Conservation (phyloP, 305 asterid species). For the Petunia hybrid region DNA sequence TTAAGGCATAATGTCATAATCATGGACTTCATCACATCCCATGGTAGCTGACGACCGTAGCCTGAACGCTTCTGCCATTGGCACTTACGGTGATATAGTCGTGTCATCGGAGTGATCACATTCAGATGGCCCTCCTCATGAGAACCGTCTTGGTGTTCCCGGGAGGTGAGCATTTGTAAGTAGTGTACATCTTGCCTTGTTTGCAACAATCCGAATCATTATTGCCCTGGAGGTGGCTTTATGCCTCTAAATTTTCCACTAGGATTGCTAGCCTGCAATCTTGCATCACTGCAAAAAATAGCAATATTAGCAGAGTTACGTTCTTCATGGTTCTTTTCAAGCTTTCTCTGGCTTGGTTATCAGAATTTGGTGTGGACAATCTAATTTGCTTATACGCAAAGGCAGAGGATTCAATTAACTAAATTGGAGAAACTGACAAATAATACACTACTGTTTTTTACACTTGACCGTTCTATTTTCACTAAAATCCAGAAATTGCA, state of each 20-base stretch:
- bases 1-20: slow-evolving; percentile 45
- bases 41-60: slow-evolving; percentile 30
- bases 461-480: no score
- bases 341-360: no score
- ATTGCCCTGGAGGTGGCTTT: slow-evolving; percentile 51
- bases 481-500: no score
- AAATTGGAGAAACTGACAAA: no score
- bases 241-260: slow-evolving; percentile 51
- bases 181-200: slow-evolving; percentile 47
- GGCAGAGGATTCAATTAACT: no score
- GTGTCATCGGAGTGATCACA: slow-evolving; percentile 52
- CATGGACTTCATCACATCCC: slow-evolving; percentile 45
- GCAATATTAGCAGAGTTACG: no score
- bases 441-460: no score
- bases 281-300: neutral
- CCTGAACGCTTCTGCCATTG: slow-evolving; percentile 46
- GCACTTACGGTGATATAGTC: slow-evolving; percentile 39
- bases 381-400: no score
- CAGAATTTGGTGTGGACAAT: no score
- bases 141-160: slow-evolving; percentile 48
- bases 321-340: no score
- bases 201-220: slow-evolving; percentile 59
- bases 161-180: slow-evolving; percentile 53
- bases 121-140: slow-evolving; percentile 54
- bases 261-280: slow-evolving; percentile 39